Evolutionary conservation across 2,329 filamentous ascomycete genomes (phyloP).

Genomic region (Xylaria sp.): DNA sequence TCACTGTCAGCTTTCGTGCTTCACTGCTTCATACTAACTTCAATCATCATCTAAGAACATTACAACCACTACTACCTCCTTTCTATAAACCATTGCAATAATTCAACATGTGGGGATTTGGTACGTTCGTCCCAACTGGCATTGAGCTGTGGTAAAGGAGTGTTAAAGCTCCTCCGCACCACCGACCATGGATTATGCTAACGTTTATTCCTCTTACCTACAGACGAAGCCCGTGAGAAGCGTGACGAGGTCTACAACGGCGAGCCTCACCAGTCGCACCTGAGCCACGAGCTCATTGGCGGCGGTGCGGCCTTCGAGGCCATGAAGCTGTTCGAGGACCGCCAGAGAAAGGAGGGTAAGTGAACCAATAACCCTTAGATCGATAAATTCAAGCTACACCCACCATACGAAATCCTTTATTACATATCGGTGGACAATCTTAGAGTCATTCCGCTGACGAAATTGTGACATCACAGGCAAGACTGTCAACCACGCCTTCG

Average conservation of each 20-base stretch:
- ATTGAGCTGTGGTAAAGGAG: neutral
- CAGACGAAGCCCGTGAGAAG: conserved; percentile 57
- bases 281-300: conserved; percentile 79
- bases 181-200: neutral
- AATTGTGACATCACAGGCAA: conserved; percentile 62
- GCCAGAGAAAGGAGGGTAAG: conserved; percentile 75
- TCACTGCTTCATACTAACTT: neutral
- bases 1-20: conserved; percentile 13
- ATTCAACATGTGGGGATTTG: conserved; percentile 50
- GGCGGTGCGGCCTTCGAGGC: conserved; percentile 82
- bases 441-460: neutral
- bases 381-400: conserved; percentile 3
- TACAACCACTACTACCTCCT: neutral
- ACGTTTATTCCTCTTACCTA: neutral
- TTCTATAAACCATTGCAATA: conserved; percentile 13
- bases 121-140: conserved; percentile 36
- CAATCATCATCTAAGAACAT: neutral
- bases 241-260: conserved; percentile 58
- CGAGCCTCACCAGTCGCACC: conserved; percentile 66
- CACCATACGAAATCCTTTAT: neutral
- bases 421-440: neutral
- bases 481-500: conserved; percentile 76
- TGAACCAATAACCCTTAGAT: neutral
- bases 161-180: neutral
- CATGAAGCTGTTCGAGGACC: conserved; percentile 83